Conservation (phyloP, 257 asterid species). For the Linaria vulgaris region DNA sequence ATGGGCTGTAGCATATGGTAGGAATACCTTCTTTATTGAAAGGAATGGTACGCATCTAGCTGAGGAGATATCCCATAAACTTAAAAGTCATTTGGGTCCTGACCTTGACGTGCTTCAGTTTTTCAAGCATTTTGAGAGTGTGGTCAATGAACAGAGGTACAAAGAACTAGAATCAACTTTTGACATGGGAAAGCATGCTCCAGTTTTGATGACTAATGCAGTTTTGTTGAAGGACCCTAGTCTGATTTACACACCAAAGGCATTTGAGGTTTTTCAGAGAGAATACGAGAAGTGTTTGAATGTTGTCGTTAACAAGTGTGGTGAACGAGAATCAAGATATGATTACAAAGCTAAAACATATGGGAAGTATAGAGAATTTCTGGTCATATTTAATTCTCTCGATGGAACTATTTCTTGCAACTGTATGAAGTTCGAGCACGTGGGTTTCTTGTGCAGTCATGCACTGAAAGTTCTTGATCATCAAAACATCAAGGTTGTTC, state of each 20-base stretch:
- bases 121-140: slow-evolving; percentile 45
- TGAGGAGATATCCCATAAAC: slow-evolving; percentile 46
- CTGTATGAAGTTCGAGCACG: slow-evolving; percentile 66
- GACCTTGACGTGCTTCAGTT: slow-evolving; percentile 48
- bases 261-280: slow-evolving; percentile 56
- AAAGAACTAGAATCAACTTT: slow-evolving; percentile 44
- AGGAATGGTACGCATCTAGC: slow-evolving; percentile 45
- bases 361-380: slow-evolving; percentile 48
- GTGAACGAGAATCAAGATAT: slow-evolving; percentile 42
- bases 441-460: slow-evolving; percentile 61
- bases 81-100: slow-evolving; percentile 39
- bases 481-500: slow-evolving; percentile 56
- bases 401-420: slow-evolving; percentile 57
- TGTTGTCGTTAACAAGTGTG: slow-evolving; percentile 44
- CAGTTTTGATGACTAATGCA: slow-evolving; percentile 54
- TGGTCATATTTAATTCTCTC: slow-evolving; percentile 44
- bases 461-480: slow-evolving; percentile 62
- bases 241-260: slow-evolving; percentile 46
- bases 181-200: slow-evolving; percentile 49
- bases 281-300: slow-evolving; percentile 61
- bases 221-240: slow-evolving; percentile 54
- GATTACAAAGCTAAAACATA: slow-evolving; percentile 57
- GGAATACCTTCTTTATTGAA: slow-evolving; percentile 57
- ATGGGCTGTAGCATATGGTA: slow-evolving; percentile 60
- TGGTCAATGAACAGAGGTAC: slow-evolving; percentile 55